These are phyloP conservation scores for Priceomyces haplophilus DNA, from an alignment of 805 yeast genomes.

Conservation along the genomic window DNA sequence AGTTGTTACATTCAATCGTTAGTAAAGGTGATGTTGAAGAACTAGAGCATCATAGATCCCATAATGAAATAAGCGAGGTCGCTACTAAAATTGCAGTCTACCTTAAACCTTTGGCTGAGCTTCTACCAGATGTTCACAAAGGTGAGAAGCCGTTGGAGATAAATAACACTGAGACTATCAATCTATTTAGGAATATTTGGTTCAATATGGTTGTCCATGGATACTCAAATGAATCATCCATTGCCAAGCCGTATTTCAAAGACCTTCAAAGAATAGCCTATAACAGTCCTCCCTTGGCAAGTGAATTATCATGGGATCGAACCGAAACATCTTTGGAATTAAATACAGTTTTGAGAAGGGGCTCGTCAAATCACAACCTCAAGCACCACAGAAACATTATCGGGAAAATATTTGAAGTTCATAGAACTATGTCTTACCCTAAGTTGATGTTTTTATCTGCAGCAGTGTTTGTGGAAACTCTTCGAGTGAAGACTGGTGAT, in stretches of 20 bases:
- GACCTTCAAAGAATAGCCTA: conserved; percentile 73
- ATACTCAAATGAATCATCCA: conserved; percentile 56
- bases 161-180: conserved; percentile 48
- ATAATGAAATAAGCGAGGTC: conserved; percentile 63
- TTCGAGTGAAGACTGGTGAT: conserved; percentile 76
- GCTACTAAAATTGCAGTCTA: conserved; percentile 65
- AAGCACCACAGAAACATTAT: conserved; percentile 69
- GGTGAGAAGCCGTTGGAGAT: conserved; percentile 42
- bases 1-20: conserved; percentile 63
- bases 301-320: conserved; percentile 73
- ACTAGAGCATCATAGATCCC: conserved; percentile 77
- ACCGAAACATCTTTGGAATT: conserved; percentile 90
- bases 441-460: conserved; percentile 87
- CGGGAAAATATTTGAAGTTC: conserved; percentile 48
- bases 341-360: conserved; percentile 85
- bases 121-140: conserved; percentile 56
- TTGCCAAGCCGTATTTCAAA: conserved; percentile 44
- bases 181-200: conserved; percentile 85
- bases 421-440: conserved; percentile 59
- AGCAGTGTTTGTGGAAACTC: conserved; percentile 69
- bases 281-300: conserved; percentile 83
- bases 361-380: conserved; percentile 78
- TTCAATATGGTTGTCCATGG: conserved; percentile 93
- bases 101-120: conserved; percentile 69
- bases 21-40: conserved; percentile 76